Evolutionary conservation across 495 filamentous ascomycete genomes (phyloP).

Genomic region (Pseudevernia furfuracea): DNA sequence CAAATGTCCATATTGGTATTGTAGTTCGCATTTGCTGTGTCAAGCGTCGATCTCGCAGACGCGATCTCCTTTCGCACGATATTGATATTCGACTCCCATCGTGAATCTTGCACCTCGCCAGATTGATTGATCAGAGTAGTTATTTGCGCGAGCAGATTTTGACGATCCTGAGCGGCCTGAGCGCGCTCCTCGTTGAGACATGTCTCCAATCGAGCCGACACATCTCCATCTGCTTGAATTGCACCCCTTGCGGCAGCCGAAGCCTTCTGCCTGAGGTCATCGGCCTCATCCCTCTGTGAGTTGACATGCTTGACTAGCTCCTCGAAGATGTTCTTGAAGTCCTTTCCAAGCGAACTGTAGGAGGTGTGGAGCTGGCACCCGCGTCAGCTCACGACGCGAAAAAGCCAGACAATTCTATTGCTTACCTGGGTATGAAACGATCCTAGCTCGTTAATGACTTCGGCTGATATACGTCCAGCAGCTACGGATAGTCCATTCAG

Average conservation of each 20-base stretch:
- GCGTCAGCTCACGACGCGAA: not conserved
- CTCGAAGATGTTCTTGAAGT: constrained; percentile 81
- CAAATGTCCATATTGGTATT: constrained; percentile 66
- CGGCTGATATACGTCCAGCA: constrained; percentile 78
- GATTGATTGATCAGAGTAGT: constrained; percentile 63
- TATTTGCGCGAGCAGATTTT: constrained; percentile 67
- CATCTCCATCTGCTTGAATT: constrained; percentile 56
- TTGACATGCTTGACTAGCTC: constrained; percentile 63
- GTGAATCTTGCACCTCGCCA: constrained; percentile 60
- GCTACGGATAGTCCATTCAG: constrained; percentile 76
- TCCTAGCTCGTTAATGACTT: constrained; percentile 80
- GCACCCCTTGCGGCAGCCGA: constrained; percentile 56
- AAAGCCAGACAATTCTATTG: not conserved
- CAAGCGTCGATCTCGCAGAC: constrained; percentile 54
- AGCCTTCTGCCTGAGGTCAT: constrained; percentile 61
- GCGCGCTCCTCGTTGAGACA: constrained; percentile 67
- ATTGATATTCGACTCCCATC: constrained; percentile 57
- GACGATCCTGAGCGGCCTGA: constrained; percentile 65
- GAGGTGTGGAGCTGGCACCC: constrained; percentile 60
- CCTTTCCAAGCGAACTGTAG: constrained; percentile 79
- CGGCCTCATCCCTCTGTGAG: constrained; percentile 70
- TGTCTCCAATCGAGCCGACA: constrained; percentile 59
- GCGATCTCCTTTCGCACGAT: constrained; percentile 53
- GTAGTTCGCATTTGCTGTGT: constrained; percentile 56
- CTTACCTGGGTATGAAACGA: constrained; percentile 68